phyloP scores from a whole-genome alignment of 1,139 yeast species.

The Kodamaea ohmeri region DNA sequence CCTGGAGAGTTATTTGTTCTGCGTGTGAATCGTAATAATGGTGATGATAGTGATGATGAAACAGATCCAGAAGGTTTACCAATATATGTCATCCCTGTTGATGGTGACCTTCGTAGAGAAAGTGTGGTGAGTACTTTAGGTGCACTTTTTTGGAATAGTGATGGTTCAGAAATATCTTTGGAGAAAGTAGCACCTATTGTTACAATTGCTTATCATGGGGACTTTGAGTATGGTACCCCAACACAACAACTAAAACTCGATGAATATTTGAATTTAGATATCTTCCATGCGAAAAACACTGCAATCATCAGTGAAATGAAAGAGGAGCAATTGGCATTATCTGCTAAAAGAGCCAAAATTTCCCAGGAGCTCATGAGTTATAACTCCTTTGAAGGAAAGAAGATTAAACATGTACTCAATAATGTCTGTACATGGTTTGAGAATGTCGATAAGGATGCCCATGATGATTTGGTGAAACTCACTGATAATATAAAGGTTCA shows the following conservation, averaged over 20 bases:
- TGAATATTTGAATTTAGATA: conserved; percentile 33
- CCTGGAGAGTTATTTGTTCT: conserved; percentile 13
- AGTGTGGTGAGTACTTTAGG: conserved; percentile 33
- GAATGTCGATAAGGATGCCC: conserved; percentile 19
- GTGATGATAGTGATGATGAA: conserved; percentile 5
- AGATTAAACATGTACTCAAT: conserved; percentile 25
- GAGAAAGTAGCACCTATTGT: conserved; percentile 30
- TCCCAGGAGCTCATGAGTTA: conserved; percentile 27
- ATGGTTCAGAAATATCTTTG: conserved; percentile 28
- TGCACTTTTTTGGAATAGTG: conserved; percentile 38
- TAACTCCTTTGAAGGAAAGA: conserved; percentile 39
- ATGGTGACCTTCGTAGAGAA: conserved; percentile 28
- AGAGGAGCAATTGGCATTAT: conserved; percentile 15
- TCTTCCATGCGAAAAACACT: conserved; percentile 26
- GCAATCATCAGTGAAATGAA: conserved; percentile 21
- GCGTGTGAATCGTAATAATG: conserved; percentile 15
- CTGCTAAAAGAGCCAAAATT: conserved; percentile 19
- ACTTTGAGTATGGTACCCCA: conserved; percentile 14
- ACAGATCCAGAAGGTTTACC: conserved; percentile 3
- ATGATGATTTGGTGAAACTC: conserved; percentile 23
- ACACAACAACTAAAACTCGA: conserved; percentile 23
- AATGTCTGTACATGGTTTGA: conserved; percentile 21
- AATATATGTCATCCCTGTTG: conserved; percentile 29
- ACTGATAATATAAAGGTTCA: conserved; percentile 18
- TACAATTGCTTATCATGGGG: conserved; percentile 34